Evolutionary conservation across 148 eudicot genomes (phyloP).

Genomic region (Limonium bicolor): DNA sequence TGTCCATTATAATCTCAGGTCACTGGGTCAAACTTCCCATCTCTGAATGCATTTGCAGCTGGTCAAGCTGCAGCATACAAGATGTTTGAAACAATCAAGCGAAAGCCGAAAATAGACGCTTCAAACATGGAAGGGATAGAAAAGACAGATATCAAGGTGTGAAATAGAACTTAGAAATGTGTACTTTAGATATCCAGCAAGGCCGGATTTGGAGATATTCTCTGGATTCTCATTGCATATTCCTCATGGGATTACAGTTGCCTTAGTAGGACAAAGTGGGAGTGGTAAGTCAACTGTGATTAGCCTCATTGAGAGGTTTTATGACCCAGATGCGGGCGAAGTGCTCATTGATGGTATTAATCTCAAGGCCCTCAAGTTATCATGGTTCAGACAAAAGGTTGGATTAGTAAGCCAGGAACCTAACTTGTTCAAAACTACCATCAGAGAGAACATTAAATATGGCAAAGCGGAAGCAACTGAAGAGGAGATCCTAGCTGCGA

Average conservation of each 20-base stretch:
- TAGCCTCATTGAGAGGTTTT: conserved; percentile 69
- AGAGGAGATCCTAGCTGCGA: conserved; percentile 49
- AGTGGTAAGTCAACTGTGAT: conserved; percentile 84
- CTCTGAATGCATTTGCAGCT: conserved; percentile 55
- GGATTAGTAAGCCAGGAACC: conserved; percentile 93
- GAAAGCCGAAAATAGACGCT: conserved; percentile 53
- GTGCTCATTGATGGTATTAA: conserved; percentile 57
- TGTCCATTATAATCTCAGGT: conserved; percentile 22
- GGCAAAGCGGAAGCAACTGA: conserved; percentile 54
- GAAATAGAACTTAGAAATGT: conserved; percentile 63
- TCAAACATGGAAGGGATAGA: conserved; percentile 33
- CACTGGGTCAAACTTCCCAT: conserved; percentile 68
- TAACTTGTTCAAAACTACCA: conserved; percentile 36
- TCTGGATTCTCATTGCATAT: conserved; percentile 46
- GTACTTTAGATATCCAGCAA: conserved; percentile 58
- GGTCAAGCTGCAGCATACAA: conserved; percentile 81
- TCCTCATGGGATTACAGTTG: conserved; percentile 42
- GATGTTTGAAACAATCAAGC: conserved; percentile 68
- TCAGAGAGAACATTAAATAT: conserved; percentile 53
- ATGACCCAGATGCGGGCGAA: conserved; percentile 67
- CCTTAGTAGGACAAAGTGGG: conserved; percentile 89
- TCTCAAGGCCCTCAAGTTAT: conserved; percentile 35
- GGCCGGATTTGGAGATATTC: conserved; percentile 71
- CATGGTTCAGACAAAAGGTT: conserved; percentile 61
- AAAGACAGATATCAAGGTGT: conserved; percentile 41